Evolutionary conservation across 306 rosid species (phyloP).

Genomic region (Rosa lucieae): DNA sequence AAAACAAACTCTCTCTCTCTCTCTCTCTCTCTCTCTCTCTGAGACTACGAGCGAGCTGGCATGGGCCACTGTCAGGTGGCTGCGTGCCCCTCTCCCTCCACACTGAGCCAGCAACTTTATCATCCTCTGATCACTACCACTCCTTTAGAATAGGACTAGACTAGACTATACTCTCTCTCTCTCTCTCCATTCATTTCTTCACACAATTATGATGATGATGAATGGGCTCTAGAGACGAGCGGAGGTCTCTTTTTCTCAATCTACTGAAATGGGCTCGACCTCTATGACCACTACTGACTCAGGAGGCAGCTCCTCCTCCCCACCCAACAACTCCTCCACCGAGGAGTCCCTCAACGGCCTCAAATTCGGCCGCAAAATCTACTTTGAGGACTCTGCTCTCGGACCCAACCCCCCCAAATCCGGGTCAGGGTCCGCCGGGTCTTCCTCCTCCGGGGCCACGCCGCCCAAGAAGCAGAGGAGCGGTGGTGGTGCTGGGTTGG

Average conservation of each 20-base stretch:
- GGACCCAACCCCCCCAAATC: slow-evolving; percentile 32
- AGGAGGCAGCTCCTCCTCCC: slow-evolving; percentile 45
- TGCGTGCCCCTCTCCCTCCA: slow-evolving; percentile 30
- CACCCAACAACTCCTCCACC: slow-evolving; percentile 47
- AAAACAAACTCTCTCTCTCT: not conserved
- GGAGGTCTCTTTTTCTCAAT: not conserved
- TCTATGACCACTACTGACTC: slow-evolving; percentile 45
- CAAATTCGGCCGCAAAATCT: slow-evolving; percentile 72
- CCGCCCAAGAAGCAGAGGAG: slow-evolving; percentile 53
- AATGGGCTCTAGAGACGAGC: slow-evolving; percentile 33
- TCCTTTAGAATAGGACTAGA: not conserved
- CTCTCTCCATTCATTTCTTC: not conserved
- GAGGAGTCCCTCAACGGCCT: slow-evolving; percentile 68
- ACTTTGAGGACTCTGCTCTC: slow-evolving; percentile 64
- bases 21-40: not conserved
- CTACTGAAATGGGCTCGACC: slow-evolving; percentile 49
- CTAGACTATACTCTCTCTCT: not conserved
- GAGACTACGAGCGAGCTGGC: slow-evolving; percentile 36
- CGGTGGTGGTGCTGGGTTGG: slow-evolving; percentile 14
- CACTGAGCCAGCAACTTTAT: not conserved
- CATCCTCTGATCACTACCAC: slow-evolving; percentile 26
- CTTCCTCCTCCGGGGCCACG: slow-evolving; percentile 35
- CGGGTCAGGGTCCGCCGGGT: slow-evolving; percentile 10
- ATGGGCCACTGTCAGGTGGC: slow-evolving; percentile 73
- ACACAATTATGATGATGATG: slow-evolving; percentile 21